Evolutionary conservation across 371 early-diverging fungal genomes (phyloP).

Genomic region (Saksenaea vasiformis): DNA sequence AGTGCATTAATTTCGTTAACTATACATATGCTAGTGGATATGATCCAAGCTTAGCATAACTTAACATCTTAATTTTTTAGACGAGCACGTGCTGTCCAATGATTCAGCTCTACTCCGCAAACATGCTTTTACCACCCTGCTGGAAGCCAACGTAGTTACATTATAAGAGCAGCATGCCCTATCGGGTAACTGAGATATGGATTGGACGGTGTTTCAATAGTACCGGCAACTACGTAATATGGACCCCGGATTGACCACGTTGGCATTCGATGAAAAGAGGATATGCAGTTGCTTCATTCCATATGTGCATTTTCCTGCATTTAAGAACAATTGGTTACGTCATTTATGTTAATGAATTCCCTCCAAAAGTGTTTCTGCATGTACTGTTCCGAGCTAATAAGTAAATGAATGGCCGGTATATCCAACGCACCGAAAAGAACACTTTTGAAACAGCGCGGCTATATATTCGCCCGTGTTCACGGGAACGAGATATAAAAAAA

Average conservation of each 20-base stretch:
- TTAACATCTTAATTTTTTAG: neutral
- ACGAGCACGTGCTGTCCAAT: neutral
- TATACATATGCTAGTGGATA: neutral
- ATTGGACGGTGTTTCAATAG: neutral
- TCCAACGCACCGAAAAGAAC: neutral
- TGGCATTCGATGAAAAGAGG: neutral
- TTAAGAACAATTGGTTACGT: neutral
- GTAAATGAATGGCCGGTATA: neutral
- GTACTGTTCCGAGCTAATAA: neutral
- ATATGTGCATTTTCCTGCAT: neutral
- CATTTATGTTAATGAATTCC: neutral
- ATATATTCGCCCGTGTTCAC: neutral
- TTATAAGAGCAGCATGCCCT: neutral
- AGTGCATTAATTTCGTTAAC: neutral
- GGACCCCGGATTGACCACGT: neutral
- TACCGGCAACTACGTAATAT: neutral
- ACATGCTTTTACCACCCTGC: neutral
- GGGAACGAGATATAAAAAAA: neutral
- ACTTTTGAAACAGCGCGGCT: neutral
- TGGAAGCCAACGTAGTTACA: neutral
- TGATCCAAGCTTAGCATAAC: neutral
- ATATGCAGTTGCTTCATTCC: neutral
- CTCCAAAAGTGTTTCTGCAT: neutral
- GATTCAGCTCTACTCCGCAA: neutral
- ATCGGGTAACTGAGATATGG: constrained; percentile 2